Evolutionary conservation across 2,329 filamentous ascomycete genomes (phyloP).

Genomic region (Cryphonectria carpinicola): DNA sequence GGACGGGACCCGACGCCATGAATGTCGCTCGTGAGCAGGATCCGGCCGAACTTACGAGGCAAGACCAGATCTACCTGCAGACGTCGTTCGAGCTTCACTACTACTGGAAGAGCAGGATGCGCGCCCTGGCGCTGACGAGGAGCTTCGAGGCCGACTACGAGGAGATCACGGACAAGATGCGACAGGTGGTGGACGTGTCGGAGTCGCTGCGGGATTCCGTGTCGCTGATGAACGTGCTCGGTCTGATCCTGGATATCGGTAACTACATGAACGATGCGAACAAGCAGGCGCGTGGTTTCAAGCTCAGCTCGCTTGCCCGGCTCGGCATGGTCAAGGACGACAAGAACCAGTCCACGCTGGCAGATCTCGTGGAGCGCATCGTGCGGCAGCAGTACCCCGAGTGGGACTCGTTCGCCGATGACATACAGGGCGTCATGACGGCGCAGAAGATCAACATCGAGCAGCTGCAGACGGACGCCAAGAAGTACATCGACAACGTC

Average conservation of each 20-base stretch:
- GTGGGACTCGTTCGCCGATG: conserved; percentile 86
- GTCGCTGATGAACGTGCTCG: conserved; percentile 92
- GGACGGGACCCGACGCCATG: conserved; percentile 84
- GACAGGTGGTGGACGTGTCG: conserved; percentile 82
- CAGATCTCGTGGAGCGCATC: conserved; percentile 94
- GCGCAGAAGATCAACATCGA: conserved; percentile 95
- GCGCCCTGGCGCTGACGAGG: conserved; percentile 81
- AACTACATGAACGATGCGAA: conserved; percentile 99
- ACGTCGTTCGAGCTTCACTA: conserved; percentile 94
- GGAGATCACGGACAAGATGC: conserved; percentile 82
- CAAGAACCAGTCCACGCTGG: conserved; percentile 96
- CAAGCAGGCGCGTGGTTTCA: conserved; percentile 97
- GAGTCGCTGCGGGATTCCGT: conserved; percentile 91
- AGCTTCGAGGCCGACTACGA: conserved; percentile 90
- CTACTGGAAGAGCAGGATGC: conserved; percentile 98
- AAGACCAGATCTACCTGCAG: conserved; percentile 93
- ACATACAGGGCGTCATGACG: conserved; percentile 78
- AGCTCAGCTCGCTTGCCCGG: conserved; percentile 89
- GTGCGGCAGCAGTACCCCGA: conserved; percentile 95
- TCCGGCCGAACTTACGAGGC: conserved; percentile 83
- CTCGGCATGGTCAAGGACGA: conserved; percentile 98
- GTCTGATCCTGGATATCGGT: conserved; percentile 94
- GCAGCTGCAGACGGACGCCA: conserved; percentile 84
- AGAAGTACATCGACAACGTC: conserved; percentile 92
- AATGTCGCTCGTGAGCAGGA: conserved; percentile 82